A percentile compares a stretch with the other conserved stretches of the same genome.
phyloP scores from a whole-genome alignment of 2,329 filamentous ascomycete species.

The Pseudogymnoascus sp. region DNA sequence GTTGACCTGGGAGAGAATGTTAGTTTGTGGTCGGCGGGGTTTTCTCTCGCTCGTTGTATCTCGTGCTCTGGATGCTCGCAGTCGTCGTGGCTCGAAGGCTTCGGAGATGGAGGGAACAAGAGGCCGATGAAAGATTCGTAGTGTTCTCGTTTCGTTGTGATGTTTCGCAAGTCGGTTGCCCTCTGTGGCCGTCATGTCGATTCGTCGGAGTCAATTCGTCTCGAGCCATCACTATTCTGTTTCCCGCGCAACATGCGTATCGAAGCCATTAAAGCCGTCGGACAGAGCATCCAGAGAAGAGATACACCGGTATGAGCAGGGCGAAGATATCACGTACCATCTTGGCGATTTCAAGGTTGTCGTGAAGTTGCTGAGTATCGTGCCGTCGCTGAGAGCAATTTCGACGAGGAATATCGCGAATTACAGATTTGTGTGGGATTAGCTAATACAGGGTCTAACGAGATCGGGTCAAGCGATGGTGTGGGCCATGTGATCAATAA shows the following conservation, averaged over 20 bases:
- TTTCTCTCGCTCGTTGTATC: conserved; percentile 3
- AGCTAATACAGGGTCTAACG: conserved; percentile 6
- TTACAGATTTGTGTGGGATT: conserved; percentile 11
- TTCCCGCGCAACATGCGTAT: background rate
- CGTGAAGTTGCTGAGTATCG: conserved; percentile 12
- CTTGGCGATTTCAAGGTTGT: conserved; percentile 21
- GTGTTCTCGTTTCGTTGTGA: background rate
- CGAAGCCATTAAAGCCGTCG: conserved; percentile 5
- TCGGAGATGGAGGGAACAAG: background rate
- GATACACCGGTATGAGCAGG: background rate
- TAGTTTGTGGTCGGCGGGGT: conserved; percentile 2
- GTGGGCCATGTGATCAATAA: background rate
- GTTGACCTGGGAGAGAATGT: conserved; percentile 60
- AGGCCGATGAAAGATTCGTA: background rate
- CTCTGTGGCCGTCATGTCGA: background rate
- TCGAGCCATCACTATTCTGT: background rate
- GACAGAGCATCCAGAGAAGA: conserved; percentile 8
- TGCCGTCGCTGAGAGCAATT: conserved; percentile 9
- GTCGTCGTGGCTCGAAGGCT: background rate
- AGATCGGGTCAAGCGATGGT: conserved; percentile 3
- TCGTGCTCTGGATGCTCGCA: background rate
- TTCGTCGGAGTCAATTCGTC: background rate
- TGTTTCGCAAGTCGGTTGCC: background rate
- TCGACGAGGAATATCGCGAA: conserved; percentile 11
- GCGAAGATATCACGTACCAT: conserved; percentile 19